Base-by-base conservation (phyloP, 2,329 filamentous ascomycete species). In the Neodidymelliopsis sp. region DNA sequence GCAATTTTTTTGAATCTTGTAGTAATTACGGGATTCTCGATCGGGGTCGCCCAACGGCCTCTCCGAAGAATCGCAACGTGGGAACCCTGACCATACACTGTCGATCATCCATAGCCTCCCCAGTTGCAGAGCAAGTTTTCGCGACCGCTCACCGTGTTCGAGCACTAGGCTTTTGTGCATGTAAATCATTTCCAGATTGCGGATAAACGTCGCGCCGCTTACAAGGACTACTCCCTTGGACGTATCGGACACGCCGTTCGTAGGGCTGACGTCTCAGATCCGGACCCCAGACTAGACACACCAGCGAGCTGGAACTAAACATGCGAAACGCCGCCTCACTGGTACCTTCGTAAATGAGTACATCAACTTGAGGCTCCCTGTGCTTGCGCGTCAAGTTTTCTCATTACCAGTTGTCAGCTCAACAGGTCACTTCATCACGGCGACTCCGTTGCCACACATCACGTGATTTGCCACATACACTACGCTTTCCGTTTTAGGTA, bases 181-280 rank as follows among this genome's bases (percentile, higher is more conserved):
- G 29, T 35, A 35, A 33, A 50, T 39, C 42, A 41, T 41, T 44
- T 38, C 47, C 28, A 27, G 16, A 40, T 37, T 38, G 18, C 46
- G 30, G 27, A 38, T 45, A 35, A 48, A 42, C 38, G 25, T 34
- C 31, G 34, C 15, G 36, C 48, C 43, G 40, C 40, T 45, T 33
- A 28, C 20, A 10, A 28, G 12, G n/a, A n/a, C n/a, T 33, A 30
- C 23, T 31, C 28, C 13, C 29, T 15, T 31, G 30, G 25, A 28
- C 31, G 20, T 36, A 42, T 24, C 53, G 48, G 53, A 35, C 43
- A 39, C 40, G 40, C 53, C 44, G 49, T 49, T 23, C 28, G 37
- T 43, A 54, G 35, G 46, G 49, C 54, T 54, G 46, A 39, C 36
- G 34, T 41, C 25, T 40, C 37, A 42, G 45, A 47, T 48, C 53